phyloP scores from a whole-genome alignment of 257 asterid species.

The Fraxinus anomala region DNA sequence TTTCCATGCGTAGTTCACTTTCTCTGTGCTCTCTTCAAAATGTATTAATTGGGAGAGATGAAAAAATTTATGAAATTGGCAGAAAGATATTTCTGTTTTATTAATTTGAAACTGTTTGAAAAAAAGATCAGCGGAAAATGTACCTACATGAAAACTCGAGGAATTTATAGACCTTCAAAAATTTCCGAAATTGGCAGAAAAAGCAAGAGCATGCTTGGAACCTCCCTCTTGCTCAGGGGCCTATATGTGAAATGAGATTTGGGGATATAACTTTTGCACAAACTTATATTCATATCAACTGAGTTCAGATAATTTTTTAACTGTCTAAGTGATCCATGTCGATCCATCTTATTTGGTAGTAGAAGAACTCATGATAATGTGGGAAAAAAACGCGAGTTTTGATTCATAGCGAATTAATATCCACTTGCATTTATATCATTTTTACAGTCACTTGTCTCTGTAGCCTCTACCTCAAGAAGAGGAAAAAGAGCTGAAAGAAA shows the following conservation, averaged over 20 bases:
- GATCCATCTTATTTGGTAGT: background rate
- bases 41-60: background rate
- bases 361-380: background rate
- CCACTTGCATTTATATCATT: background rate
- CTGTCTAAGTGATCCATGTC: background rate
- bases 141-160: background rate
- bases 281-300: no score
- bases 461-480: slow-evolving; percentile 83
- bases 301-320: background rate
- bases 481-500: slow-evolving; percentile 84
- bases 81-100: background rate
- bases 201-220: background rate
- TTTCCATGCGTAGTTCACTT: background rate
- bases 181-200: background rate
- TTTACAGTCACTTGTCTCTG: slow-evolving; percentile 6
- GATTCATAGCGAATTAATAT: background rate
- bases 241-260: background rate
- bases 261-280: background rate
- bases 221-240: background rate
- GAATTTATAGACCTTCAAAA: background rate
- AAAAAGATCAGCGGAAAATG: background rate
- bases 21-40: background rate
- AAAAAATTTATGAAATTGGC: background rate
- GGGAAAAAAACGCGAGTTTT: background rate
- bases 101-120: background rate